Evolutionary conservation across 169 alveolate genomes (phyloP), one percentile per base, ranked within the genome.

Genomic region (Eimeria acervulina): DNA sequence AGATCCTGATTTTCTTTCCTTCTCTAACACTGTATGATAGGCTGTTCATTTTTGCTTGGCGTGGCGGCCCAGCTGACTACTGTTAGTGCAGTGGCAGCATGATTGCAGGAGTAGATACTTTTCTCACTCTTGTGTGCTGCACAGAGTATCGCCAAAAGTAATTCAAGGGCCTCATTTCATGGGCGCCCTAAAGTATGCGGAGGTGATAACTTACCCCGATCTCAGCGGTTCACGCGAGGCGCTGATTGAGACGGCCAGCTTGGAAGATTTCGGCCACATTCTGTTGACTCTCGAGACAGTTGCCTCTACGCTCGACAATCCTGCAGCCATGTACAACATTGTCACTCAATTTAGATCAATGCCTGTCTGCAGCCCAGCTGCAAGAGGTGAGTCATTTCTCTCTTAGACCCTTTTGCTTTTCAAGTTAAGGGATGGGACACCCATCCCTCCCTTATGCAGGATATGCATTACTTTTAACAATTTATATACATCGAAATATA

Each of bases 81-180:
- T 17, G 59, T 12, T 10, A 12, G 2, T 51, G 59, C 59, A 51
- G 59, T 17, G 15, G 59, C 59, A 51, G 59, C 59, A 51, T 12
- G n/a, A n/a, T n/a, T n/a, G n/a, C n/a, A n/a, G n/a, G n/a, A n/a
- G 28, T 15, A 59, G 26, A 7, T 59, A 5, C 8, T 21, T 12
- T 21, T 78, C 63, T 33, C 38, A 2, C 13, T 70, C 44, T 7
- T 81, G 15, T 42, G 33, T 28, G 36, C 33, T n/a, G 15, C 52
- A 28, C 91, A 83, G 91, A 21, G 31, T 52, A 28, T 44, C 91
- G 23, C 91, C 91, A 0, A 92, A 80, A 61, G 96, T 66, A 10
- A 76, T 92, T 23, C 88, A 66, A 51, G 91, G 96, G 5, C 78
- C 84, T 13, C 96, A 92, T 5, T 92, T 92, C 93, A 76, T 92